Conservation (phyloP, 148 eudicot genomes). For the Selenicereus undatus region DNA sequence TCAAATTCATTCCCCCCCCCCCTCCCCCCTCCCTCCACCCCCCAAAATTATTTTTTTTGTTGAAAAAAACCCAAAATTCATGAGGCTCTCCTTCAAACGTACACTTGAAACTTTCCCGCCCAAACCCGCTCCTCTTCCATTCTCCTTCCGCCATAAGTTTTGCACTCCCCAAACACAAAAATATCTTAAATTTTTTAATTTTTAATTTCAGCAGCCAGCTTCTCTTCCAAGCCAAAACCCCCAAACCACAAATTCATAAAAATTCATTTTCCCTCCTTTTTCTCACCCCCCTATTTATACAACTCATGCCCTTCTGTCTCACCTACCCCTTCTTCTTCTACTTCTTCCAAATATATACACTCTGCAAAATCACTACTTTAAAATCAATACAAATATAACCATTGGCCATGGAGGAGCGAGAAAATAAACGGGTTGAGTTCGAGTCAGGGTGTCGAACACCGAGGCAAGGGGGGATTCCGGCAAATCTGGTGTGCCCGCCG, state of each 20-base stretch:
- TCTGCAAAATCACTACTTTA: no score
- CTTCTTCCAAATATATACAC: background rate
- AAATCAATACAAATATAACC: no score
- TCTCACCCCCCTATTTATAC: slow-evolving; percentile 17
- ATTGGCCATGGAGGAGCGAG: slow-evolving; percentile 17
- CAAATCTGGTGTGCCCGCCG: slow-evolving; percentile 43
- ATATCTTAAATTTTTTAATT: slow-evolving; percentile 1
- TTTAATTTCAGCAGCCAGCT: background rate
- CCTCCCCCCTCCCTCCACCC: no score
- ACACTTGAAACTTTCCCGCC: slow-evolving; percentile 17
- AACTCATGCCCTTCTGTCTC: background rate
- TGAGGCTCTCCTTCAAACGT: background rate
- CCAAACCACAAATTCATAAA: background rate
- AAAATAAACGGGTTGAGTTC: slow-evolving; percentile 19
- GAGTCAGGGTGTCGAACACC: slow-evolving; percentile 49
- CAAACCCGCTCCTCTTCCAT: background rate
- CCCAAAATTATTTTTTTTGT: background rate
- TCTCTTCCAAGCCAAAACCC: slow-evolving; percentile 12
- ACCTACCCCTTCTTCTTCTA: background rate
- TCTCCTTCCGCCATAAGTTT: slow-evolving; percentile 20
- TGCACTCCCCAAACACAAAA: background rate
- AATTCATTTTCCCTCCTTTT: background rate
- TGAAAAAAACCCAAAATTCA: background rate
- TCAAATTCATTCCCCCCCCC: background rate
- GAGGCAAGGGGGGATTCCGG: slow-evolving; percentile 29